phyloP scores from a whole-genome alignment of 306 rosid genomes.

The Sesbania bispinosa region DNA sequence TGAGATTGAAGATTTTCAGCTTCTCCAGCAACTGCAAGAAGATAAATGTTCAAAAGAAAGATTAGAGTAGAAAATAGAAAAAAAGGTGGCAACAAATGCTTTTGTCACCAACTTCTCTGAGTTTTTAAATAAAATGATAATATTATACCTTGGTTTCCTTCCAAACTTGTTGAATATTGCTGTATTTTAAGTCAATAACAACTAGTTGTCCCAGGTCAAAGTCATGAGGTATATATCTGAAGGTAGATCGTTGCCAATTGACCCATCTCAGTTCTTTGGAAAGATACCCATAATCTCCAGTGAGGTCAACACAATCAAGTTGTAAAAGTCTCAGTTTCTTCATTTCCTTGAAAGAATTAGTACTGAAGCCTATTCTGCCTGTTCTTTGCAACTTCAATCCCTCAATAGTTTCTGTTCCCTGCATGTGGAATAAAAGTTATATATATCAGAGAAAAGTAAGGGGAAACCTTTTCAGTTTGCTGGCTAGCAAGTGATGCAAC shows the following conservation, averaged over 20 bases:
- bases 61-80: not conserved
- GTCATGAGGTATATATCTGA: conserved; percentile 14
- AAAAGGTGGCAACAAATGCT: not conserved
- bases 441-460: not conserved
- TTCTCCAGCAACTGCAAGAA: not conserved
- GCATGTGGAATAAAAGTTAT: not conserved
- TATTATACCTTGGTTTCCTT: conserved; percentile 28
- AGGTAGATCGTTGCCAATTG: conserved; percentile 31
- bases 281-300: conserved; percentile 25
- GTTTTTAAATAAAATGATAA: too few species aligned
- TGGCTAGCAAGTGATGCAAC: not conserved
- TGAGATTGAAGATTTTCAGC: conserved; percentile 29
- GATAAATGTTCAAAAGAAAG: not conserved
- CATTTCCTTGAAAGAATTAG: too few species aligned
- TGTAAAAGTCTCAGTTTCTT: too few species aligned
- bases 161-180: conserved; percentile 29
- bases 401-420: conserved; percentile 7
- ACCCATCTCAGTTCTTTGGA: conserved; percentile 24
- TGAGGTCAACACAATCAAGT: conserved; percentile 11
- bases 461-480: not conserved
- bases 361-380: too few species aligned
- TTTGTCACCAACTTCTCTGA: not conserved
- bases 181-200: conserved; percentile 24
- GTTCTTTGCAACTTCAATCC: not conserved
- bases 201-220: conserved; percentile 1